Evolutionary conservation across 2,329 filamentous ascomycete species (phyloP).

Genomic region (Venturia nashicola): DNA sequence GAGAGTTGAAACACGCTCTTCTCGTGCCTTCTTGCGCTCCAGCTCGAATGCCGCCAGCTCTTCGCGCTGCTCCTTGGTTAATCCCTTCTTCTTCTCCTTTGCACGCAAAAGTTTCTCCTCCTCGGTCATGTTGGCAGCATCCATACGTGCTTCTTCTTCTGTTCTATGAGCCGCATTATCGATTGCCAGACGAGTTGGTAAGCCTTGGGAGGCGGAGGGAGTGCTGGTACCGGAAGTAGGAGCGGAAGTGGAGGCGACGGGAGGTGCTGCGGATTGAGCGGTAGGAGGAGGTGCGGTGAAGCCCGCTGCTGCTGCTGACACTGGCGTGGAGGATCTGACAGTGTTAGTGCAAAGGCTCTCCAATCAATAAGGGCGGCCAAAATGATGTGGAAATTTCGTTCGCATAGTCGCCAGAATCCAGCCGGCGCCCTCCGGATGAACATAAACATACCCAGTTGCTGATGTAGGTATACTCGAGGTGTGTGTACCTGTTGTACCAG

Average conservation of each 20-base stretch:
- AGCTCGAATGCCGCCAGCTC: slow-evolving; percentile 79
- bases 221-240: slow-evolving; percentile 20
- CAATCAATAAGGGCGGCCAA: not conserved
- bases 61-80: slow-evolving; percentile 87
- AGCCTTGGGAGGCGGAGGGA: slow-evolving; percentile 28
- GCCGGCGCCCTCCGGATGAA: not conserved
- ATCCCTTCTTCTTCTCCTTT: slow-evolving; percentile 80
- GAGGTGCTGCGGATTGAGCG: slow-evolving; percentile 5
- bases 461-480: not conserved
- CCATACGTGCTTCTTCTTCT: slow-evolving; percentile 59
- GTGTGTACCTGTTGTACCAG: slow-evolving; percentile 11
- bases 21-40: slow-evolving; percentile 70
- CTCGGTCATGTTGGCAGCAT: slow-evolving; percentile 51
- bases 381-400: too few relatives aligned
- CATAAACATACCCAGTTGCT: not conserved
- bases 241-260: not conserved
- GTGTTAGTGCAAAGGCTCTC: not conserved
- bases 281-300: not conserved
- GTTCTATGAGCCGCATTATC: slow-evolving; percentile 56
- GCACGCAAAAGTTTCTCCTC: slow-evolving; percentile 66
- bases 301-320: not conserved
- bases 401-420: not conserved
- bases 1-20: slow-evolving; percentile 81
- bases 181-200: slow-evolving; percentile 73
- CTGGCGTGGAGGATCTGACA: not conserved